Base-by-base conservation (phyloP, 192 early-diverging fungal species). In the Ambispora gerdemannii region DNA sequence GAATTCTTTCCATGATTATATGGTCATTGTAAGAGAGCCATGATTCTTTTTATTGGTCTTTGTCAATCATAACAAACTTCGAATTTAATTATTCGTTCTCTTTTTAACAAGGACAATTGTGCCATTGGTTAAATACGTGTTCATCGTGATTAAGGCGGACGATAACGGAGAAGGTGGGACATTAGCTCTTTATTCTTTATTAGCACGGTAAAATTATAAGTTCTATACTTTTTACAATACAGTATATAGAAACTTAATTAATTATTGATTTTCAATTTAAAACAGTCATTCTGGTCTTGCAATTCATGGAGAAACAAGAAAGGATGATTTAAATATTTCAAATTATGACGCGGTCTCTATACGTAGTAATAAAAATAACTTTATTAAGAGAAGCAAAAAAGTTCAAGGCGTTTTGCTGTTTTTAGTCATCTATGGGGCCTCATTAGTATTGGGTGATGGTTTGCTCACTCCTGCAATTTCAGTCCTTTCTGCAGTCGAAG, bases 101-200 rank as follows among this genome's bases (percentile, higher is more conserved):
- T 19, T 81, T 79, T 72, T 71, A 72, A 72, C 82, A 30, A 27
- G 50, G 59, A 32, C n/a, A 11, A 81, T 67, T 22, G 11, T 34
- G 11, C 53, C 52, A 10, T 25, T 56, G 50, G 19, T 67, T 6
- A 67, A 67, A 2, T 67, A 67, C 35, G 25, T 72, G 27, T 73
- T 67, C 8, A 71, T 67, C 15, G 13, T 77, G 10, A 69, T 73
- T 17, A 43, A 55, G 82, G 84, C 84, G 0, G 83, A 83, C 61
- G 84, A 85, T 66, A 85, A 87, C 50, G 84, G 84, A 15, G 81
- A 85, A 70, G 84, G 84, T 3, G 84, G 84, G 31, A 83, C 81
- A 8, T 86, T 80, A 77, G 84, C 84, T 22, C 52, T 86, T 25
- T 73, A 81, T 19, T 81, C 83, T 1, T 62, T 85, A 28, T 64